A percentile compares a stretch with the other conserved stretches of the same genome.
Evolutionary conservation across 2,329 filamentous ascomycete species (phyloP).

Genomic region (Fusarium nodosum): DNA sequence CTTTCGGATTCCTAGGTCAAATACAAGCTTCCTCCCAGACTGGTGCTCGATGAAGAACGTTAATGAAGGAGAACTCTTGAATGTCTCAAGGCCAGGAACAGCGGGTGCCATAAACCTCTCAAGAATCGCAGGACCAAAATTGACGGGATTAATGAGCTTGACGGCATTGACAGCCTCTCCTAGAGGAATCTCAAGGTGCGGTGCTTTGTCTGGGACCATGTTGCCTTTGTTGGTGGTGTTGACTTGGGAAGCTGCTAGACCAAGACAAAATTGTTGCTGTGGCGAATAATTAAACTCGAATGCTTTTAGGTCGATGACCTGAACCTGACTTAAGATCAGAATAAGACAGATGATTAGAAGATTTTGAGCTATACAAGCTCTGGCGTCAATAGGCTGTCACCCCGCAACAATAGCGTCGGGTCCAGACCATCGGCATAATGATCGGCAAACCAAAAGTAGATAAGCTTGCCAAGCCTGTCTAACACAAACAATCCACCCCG

Average conservation of each 20-base stretch:
- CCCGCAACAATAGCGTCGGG: constrained; percentile 8
- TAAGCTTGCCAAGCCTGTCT: neutral
- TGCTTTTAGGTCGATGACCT: neutral
- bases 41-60: constrained; percentile 51
- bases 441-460: neutral
- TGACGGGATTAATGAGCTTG: constrained; percentile 56
- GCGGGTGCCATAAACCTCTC: constrained; percentile 57
- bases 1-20: constrained; percentile 52
- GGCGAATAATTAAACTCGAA: neutral
- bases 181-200: constrained; percentile 16
- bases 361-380: neutral
- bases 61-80: constrained; percentile 49
- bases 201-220: neutral
- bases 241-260: neutral
- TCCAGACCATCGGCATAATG: constrained; percentile 15
- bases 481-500: neutral
- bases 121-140: constrained; percentile 57
- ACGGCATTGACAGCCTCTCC: constrained; percentile 41
- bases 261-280: neutral
- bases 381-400: neutral
- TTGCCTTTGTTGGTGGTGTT: neutral
- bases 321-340: neutral
- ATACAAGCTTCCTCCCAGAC: constrained; percentile 50
- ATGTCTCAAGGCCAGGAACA: constrained; percentile 54
- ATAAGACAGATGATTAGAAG: neutral